Conservation (phyloP, 2,329 filamentous ascomycete species). For the Emergomyces africanus region DNA sequence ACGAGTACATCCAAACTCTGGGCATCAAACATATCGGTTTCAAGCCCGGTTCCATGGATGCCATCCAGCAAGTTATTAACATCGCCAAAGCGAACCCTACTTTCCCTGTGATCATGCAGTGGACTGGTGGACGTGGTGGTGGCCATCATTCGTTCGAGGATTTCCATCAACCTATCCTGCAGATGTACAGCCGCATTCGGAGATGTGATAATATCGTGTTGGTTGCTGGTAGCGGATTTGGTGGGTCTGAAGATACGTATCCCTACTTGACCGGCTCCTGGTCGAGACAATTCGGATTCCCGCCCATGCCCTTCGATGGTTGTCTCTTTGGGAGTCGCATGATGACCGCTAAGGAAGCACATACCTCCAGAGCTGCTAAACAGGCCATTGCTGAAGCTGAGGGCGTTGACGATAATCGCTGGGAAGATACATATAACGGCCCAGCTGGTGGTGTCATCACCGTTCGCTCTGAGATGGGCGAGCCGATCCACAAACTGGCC, state of each 20-base stretch:
- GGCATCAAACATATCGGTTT: constrained; percentile 88
- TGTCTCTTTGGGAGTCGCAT: constrained; percentile 82
- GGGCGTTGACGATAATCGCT: constrained; percentile 68
- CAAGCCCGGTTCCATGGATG: constrained; percentile 82
- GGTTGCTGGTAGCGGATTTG: constrained; percentile 83
- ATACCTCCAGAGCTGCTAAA: constrained; percentile 78
- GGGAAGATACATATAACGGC: constrained; percentile 90
- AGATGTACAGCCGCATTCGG: constrained; percentile 83
- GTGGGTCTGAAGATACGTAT: constrained; percentile 79
- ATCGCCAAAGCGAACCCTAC: constrained; percentile 87
- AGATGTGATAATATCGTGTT: constrained; percentile 77
- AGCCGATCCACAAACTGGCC: constrained; percentile 97
- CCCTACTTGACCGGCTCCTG: constrained; percentile 83
- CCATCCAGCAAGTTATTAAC: constrained; percentile 80
- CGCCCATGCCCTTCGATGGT: constrained; percentile 89
- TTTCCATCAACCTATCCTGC: constrained; percentile 81
- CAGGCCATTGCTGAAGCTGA: constrained; percentile 78
- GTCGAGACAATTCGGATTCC: constrained; percentile 77
- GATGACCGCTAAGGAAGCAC: constrained; percentile 89
- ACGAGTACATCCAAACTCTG: constrained; percentile 86
- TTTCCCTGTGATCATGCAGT: constrained; percentile 88
- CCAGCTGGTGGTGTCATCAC: constrained; percentile 89
- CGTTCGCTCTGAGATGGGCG: constrained; percentile 96
- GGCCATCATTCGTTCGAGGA: constrained; percentile 93
- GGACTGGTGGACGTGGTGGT: constrained; percentile 88